Evolutionary conservation across 768 basidiomycete genomes (phyloP), one percentile per base, ranked within the genome.

Genomic region (Termitomyces sp.): DNA sequence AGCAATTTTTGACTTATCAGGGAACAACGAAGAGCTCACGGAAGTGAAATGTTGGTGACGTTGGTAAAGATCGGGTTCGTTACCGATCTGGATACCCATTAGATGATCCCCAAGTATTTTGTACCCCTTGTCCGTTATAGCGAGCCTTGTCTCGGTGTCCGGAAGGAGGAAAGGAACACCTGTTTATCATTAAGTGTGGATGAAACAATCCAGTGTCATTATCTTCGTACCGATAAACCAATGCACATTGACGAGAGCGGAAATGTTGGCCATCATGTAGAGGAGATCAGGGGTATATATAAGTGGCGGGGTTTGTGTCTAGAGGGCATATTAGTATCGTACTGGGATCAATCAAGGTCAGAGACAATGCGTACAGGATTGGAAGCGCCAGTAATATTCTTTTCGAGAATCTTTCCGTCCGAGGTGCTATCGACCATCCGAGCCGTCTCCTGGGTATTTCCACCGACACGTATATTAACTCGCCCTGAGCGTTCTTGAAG

Each of bases 391-490:
- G n/a, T 51, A 10, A 44, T 44, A 35, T 64, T 56, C 50, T 67
- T 67, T 36, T 58, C 57, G 6, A 67, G 59, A 2, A 67, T 60
- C 32, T 48, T 68, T 18, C 73, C 75, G 50, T 82, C 75, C 0
- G 77, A 65, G 9, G 83, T 77, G 33, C 70, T 74, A 43, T 72
- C 70, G 9, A 82, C 83, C 56, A 83, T 66, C 4, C 69, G 64
- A 9, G 83, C 85, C 3, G 73, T 78, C 52, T 94, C 91, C 64
- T 92, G 91, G 0, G 86, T 85, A 68, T 92, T 92, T 43, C 90
- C 90, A 23, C 91, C 90, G 1, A 92, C 74, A 48, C 90, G 82
- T n/a, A 91, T 68, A 12, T 77, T 69, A 7, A 89, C 81, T 1
- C 68, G 63, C 3, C 89, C 89, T 3, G 81, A 79, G 25, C 91